Base-by-base conservation (phyloP, 768 basidiomycete genomes). In the Amanita molliuscula region DNA sequence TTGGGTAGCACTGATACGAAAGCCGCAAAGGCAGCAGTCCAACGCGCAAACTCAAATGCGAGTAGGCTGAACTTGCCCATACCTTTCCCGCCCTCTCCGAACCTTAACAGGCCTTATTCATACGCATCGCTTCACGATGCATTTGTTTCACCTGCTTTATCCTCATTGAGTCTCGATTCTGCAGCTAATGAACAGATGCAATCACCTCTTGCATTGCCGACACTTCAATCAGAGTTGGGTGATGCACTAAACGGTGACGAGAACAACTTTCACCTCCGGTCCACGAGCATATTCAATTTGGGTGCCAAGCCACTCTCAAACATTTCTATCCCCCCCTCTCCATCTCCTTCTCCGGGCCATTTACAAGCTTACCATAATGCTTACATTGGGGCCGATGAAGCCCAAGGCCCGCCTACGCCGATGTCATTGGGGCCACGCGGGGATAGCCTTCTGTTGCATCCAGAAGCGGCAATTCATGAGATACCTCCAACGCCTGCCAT, bases 221-320 rank as follows among this genome's bases (percentile, higher is more conserved):
- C 78, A 2, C 69, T 84, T 1, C 76, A 76, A 49, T 73, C 71
- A 47, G 82, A 86, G 62, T 69, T 88, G 0, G 80, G 76, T 25
- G 71, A 67, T 50, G 74, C 78, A 56, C 70, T 76, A 16, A 70
- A 64, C 31, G 58, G 58, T 11, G 62, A 63, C 45, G 57, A 62
- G 13, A 63, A 60, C 16, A 68, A 70, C 45, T 64, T 69, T 53
- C 80, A 77, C 53, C 64, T 77, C 44, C 72, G 77, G 23, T 69
- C 73, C 6, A 72, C 68, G 36, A 86, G 84, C 55, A 65, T 85
- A 15, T 76, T 72, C 54, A 74, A 77, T 52, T 59, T 82, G 31
- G 34, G 26, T 26, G 26, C 11, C 23, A 38, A 44, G 26, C 49
- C 33, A 13, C 25, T 15, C 11, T 33, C 48, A n/a, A 50, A 20